Evolutionary conservation across 768 basidiomycete genomes (phyloP).

Genomic region (Tulasnella sp.): DNA sequence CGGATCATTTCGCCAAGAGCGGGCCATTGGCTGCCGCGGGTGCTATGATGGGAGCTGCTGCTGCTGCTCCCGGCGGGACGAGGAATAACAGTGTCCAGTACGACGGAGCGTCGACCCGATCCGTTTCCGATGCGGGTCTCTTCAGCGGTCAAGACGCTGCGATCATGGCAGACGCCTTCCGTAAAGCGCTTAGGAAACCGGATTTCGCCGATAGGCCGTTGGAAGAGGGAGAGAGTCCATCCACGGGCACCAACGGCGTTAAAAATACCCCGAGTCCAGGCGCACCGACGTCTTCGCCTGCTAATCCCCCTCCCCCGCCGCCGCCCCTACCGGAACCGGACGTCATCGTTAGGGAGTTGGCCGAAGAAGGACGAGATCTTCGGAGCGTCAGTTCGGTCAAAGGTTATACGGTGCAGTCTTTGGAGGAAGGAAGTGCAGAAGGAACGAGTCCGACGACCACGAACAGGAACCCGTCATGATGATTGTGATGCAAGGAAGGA

Average conservation of each 20-base stretch:
- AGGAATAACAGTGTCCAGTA: slow-evolving; percentile 7
- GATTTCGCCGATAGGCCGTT: slow-evolving; percentile 66
- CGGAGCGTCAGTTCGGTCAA: slow-evolving; percentile 73
- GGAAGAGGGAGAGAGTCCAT: slow-evolving; percentile 65
- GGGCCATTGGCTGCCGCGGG: slow-evolving; percentile 15
- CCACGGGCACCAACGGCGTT: slow-evolving; percentile 28
- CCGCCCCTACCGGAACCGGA: slow-evolving; percentile 22
- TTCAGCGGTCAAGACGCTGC: slow-evolving; percentile 83
- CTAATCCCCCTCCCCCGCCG: neutral
- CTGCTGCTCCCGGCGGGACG: slow-evolving; percentile 36
- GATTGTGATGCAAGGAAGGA: neutral
- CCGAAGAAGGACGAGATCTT: slow-evolving; percentile 85
- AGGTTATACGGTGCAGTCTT: slow-evolving; percentile 52
- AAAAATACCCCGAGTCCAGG: slow-evolving; percentile 32
- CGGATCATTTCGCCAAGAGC: slow-evolving; percentile 11
- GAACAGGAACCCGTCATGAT: slow-evolving; percentile 1
- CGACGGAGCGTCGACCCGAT: slow-evolving; percentile 69
- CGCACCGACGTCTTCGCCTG: neutral
- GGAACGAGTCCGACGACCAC: neutral
- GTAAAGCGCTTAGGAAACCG: slow-evolving; percentile 79
- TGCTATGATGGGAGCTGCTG: slow-evolving; percentile 34
- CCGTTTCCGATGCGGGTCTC: slow-evolving; percentile 52
- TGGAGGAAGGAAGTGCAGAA: slow-evolving; percentile 7
- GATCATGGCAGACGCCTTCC: slow-evolving; percentile 88
- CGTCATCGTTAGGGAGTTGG: slow-evolving; percentile 63